Conservation (phyloP, 257 asterid species). For the Striga asiatica region DNA sequence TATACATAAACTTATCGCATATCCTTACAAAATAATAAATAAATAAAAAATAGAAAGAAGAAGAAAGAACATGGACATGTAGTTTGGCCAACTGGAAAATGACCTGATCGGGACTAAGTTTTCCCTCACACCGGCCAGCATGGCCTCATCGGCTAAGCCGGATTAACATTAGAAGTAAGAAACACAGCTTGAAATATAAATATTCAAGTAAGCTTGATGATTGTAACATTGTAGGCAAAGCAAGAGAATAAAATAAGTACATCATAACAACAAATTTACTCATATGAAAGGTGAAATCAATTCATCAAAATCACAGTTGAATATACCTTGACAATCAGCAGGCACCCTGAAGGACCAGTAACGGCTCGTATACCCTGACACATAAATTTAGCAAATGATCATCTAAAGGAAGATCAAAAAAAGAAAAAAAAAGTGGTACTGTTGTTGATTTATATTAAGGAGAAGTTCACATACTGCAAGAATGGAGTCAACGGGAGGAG, state of each 20-base stretch:
- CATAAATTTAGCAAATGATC: conserved; percentile 15
- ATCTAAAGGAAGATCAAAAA: conserved; percentile 1
- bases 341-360: conserved; percentile 91
- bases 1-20: no score
- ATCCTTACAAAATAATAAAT: no score
- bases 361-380: conserved; percentile 90
- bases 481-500: conserved; percentile 86
- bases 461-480: conserved; percentile 65
- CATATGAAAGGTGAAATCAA: neutral
- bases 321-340: conserved; percentile 77
- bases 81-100: no score
- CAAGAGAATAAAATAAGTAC: neutral
- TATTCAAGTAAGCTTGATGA: neutral
- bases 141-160: no score
- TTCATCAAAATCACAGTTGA: conserved; percentile 2
- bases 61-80: no score
- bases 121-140: no score
- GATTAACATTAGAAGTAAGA: neutral
- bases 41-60: no score
- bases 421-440: conserved; percentile 14
- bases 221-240: neutral
- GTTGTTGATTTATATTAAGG: conserved; percentile 3
- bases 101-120: no score
- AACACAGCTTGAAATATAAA: neutral
- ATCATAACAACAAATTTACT: neutral